A percentile compares a stretch with the other conserved stretches of the same genome.
Conservation (phyloP, 2,329 filamentous ascomycete genomes). For the Calonectria montana region DNA sequence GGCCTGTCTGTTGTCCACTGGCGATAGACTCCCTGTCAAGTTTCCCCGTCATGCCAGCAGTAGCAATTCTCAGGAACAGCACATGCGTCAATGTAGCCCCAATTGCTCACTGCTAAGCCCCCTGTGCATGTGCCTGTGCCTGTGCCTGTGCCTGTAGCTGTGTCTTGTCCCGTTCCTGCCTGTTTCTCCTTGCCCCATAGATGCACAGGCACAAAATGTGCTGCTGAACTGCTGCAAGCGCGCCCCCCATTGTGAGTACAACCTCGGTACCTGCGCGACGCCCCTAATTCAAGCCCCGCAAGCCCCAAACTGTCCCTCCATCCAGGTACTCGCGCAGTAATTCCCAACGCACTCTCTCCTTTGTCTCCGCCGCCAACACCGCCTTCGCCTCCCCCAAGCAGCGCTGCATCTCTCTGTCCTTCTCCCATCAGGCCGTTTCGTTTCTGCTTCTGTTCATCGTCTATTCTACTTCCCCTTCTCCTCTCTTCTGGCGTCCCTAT, state of each 20-base stretch:
- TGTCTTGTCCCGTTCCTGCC: slow-evolving; percentile 6
- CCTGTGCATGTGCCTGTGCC: background rate
- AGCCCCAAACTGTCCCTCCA: slow-evolving; percentile 1
- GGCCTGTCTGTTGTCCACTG: background rate
- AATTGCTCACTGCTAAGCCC: background rate
- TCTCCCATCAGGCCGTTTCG: background rate
- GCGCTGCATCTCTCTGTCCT: background rate
- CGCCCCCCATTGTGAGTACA: background rate
- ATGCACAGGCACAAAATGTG: background rate
- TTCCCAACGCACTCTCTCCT: slow-evolving; percentile 17
- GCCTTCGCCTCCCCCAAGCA: background rate
- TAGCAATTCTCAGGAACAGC: background rate
- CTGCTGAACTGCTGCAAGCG: slow-evolving; percentile 2
- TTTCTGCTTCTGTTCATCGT: slow-evolving; percentile 17
- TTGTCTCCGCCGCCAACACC: background rate
- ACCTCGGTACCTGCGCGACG: background rate
- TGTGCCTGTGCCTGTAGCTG: slow-evolving; percentile 4
- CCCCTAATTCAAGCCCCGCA: slow-evolving; percentile 3
- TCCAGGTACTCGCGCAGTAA: slow-evolving; percentile 4
- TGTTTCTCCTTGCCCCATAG: background rate
- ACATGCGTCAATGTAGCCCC: background rate
- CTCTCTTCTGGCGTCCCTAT: slow-evolving; percentile 16
- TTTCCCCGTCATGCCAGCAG: background rate
- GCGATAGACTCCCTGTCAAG: background rate
- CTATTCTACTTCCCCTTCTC: slow-evolving; percentile 17